Evolutionary conservation across 2,329 filamentous ascomycete genomes (phyloP).

Genomic region (Trichoderma polysporum): DNA sequence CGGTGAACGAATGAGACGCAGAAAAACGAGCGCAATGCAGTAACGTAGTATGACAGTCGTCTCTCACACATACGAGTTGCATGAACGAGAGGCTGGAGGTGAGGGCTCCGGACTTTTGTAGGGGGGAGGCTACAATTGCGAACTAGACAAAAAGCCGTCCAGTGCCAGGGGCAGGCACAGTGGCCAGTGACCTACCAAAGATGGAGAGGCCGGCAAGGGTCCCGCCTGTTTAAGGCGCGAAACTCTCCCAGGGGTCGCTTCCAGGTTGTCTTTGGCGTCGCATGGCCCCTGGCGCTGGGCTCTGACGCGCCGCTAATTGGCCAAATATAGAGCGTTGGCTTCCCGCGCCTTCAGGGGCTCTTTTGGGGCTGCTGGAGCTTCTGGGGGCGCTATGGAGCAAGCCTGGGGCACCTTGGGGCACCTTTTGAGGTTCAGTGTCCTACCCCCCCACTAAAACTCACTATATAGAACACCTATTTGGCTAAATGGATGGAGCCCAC

Average conservation of each 20-base stretch:
- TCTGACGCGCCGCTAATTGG: neutral
- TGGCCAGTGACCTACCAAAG: constrained; percentile 4
- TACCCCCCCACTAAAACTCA: neutral
- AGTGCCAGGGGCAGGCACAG: neutral
- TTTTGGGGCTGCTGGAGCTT: neutral
- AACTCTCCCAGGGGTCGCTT: constrained; percentile 2
- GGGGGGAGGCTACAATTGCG: too few species aligned
- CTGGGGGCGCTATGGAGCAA: neutral
- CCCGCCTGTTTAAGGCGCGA: constrained; percentile 7
- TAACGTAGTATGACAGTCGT: neutral
- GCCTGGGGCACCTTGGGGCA: too few species aligned
- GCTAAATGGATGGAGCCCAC: neutral
- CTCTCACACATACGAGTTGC: neutral
- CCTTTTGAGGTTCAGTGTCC: too few species aligned
- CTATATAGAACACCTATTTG: neutral
- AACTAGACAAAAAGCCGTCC: neutral
- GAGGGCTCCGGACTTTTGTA: too few species aligned
- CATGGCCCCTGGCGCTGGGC: constrained; percentile 2
- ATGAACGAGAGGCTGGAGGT: neutral
- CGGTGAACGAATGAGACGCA: too few species aligned
- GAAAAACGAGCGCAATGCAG: neutral
- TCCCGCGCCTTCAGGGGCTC: constrained; percentile 11
- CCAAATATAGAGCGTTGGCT: neutral
- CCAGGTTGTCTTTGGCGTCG: neutral
- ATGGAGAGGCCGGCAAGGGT: neutral